Percentiles rank a stretch among this genome's conserved stretches.
Evolutionary conservation across 1,284 basidiomycete genomes (phyloP).

Genomic region (Phellinidium pouzarii): DNA sequence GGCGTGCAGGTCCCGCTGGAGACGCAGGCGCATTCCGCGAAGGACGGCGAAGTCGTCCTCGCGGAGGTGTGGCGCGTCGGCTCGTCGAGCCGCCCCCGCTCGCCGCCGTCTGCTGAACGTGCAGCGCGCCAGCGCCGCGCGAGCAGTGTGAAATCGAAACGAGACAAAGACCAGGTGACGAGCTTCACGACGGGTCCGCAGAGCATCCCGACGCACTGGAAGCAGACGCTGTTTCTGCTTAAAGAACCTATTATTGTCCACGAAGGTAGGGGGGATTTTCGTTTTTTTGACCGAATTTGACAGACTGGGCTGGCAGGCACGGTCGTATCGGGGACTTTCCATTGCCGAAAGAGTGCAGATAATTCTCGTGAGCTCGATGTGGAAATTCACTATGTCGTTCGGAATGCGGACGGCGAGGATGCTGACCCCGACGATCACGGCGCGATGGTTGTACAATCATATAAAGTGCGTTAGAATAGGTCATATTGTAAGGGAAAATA

Average conservation of each 20-base stretch:
- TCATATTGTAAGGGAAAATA: too few relatives aligned
- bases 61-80: conserved; percentile 62
- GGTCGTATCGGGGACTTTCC: conserved; percentile 74
- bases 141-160: conserved; percentile 33
- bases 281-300: conserved; percentile 8
- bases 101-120: conserved; percentile 24
- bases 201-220: conserved; percentile 95
- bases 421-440: conserved; percentile 25
- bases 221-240: conserved; percentile 89
- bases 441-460: conserved; percentile 64
- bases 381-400: conserved; percentile 81
- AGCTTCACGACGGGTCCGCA: conserved; percentile 91
- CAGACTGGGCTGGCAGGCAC: conserved; percentile 44
- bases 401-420: conserved; percentile 23
- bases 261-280: conserved; percentile 50
- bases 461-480: conserved; percentile 60
- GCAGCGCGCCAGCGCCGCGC: conserved; percentile 51
- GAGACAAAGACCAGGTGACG: conserved; percentile 35
- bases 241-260: conserved; percentile 69
- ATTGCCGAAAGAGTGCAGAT: conserved; percentile 71
- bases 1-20: conserved; percentile 47
- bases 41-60: conserved; percentile 52
- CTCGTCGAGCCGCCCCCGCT: conserved; percentile 14
- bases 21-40: conserved; percentile 45
- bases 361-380: conserved; percentile 89